phyloP scores from a whole-genome alignment of 164 flowering plant genomes.

The Echeveria elegans region DNA sequence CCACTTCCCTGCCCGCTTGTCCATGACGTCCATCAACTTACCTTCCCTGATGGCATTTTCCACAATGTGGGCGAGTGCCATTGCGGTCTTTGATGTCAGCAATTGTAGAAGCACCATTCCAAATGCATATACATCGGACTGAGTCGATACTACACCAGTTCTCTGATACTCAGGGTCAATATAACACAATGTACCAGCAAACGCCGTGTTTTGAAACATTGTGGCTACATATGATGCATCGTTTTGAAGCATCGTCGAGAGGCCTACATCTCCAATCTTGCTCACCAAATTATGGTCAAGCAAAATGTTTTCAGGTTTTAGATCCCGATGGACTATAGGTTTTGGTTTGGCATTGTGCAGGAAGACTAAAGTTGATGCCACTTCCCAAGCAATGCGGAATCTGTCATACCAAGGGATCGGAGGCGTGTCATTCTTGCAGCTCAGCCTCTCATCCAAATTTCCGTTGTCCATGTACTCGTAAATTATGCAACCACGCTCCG shows the following conservation, averaged over 20 bases:
- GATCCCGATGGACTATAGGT: conserved; percentile 14
- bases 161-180: background rate
- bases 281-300: conserved; percentile 37
- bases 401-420: conserved; percentile 78
- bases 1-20: conserved; percentile 63
- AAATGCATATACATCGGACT: conserved; percentile 77
- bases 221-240: conserved; percentile 23
- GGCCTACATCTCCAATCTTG: conserved; percentile 91
- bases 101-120: conserved; percentile 79
- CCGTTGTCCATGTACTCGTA: conserved; percentile 96
- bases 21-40: conserved; percentile 38
- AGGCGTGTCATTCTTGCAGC: conserved; percentile 32
- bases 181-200: conserved; percentile 49
- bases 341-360: conserved; percentile 75
- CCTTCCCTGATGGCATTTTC: conserved; percentile 49
- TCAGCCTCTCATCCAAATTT: conserved; percentile 61
- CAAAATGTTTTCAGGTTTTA: background rate
- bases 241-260: conserved; percentile 43
- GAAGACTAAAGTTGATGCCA: conserved; percentile 69
- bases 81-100: conserved; percentile 65
- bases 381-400: conserved; percentile 78
- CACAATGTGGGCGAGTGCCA: conserved; percentile 50
- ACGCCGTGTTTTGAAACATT: conserved; percentile 35
- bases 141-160: conserved; percentile 28
- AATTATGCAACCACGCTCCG: conserved; percentile 70